Conservation (phyloP, 768 basidiomycete genomes). For the Tricholoma sp. region DNA sequence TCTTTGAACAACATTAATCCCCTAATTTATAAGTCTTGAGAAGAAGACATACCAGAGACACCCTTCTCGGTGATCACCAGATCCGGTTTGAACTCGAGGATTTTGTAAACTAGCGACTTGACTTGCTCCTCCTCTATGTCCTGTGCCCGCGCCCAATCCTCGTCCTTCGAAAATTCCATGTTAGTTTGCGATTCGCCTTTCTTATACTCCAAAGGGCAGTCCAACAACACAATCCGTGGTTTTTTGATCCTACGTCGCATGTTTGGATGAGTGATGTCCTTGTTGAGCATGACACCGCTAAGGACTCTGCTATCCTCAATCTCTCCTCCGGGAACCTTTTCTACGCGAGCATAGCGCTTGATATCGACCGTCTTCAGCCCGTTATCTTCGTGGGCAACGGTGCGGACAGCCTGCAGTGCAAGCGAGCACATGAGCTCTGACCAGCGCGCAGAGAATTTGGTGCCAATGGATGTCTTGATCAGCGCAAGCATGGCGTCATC, state of each 20-base stretch:
- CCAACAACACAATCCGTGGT: slow-evolving; percentile 84
- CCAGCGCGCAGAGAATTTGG: slow-evolving; percentile 96
- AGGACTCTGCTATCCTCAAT: slow-evolving; percentile 90
- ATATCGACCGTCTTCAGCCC: slow-evolving; percentile 90
- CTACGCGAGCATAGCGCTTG: slow-evolving; percentile 95
- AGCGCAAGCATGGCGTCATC: slow-evolving; percentile 92
- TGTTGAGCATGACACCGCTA: slow-evolving; percentile 94
- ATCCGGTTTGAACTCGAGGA: slow-evolving; percentile 94
- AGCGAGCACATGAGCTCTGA: slow-evolving; percentile 96
- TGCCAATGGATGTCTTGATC: slow-evolving; percentile 98
- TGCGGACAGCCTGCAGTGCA: slow-evolving; percentile 88
- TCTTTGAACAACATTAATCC: slow-evolving; percentile 40
- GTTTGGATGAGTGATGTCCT: slow-evolving; percentile 96
- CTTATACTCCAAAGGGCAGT: slow-evolving; percentile 98
- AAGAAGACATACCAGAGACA: slow-evolving; percentile 67
- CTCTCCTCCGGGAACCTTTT: slow-evolving; percentile 96
- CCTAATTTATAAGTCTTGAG: neutral
- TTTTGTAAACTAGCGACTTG: slow-evolving; percentile 74
- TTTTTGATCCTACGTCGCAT: slow-evolving; percentile 91
- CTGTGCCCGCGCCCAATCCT: slow-evolving; percentile 88
- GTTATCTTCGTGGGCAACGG: slow-evolving; percentile 73
- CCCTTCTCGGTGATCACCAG: slow-evolving; percentile 97
- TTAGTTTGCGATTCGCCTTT: slow-evolving; percentile 99
- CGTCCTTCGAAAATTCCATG: slow-evolving; percentile 94
- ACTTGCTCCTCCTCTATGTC: slow-evolving; percentile 98